phyloP scores from a whole-genome alignment of 2,329 filamentous ascomycete genomes.

The Trichophyton simii region DNA sequence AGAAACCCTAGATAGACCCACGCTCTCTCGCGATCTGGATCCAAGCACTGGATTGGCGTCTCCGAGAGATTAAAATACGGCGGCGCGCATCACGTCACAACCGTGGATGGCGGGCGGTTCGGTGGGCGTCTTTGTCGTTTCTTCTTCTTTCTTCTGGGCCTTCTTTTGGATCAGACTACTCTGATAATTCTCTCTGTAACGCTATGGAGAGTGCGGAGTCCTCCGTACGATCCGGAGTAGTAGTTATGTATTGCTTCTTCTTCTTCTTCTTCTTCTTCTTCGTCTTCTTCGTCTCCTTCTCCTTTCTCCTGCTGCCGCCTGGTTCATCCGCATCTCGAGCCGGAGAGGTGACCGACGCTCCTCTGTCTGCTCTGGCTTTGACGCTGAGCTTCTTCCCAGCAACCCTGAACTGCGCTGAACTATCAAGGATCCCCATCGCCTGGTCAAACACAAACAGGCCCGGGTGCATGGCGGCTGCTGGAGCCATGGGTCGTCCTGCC shows the following conservation, averaged over 20 bases:
- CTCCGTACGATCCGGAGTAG: not conserved
- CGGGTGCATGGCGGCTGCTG: not conserved
- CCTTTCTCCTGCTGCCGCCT: not conserved
- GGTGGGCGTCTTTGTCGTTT: not conserved
- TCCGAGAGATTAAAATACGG: not conserved
- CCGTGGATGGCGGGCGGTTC: not conserved
- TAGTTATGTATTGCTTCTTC: not conserved
- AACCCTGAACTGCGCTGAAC: not conserved
- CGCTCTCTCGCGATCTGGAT: not conserved
- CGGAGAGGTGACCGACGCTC: no score
- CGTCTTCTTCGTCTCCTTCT: not conserved
- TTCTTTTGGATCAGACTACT: not conserved
- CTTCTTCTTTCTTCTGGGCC: not conserved
- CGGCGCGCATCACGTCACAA: not conserved
- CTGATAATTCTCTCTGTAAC: no score
- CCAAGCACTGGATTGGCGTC: not conserved
- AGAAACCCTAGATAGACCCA: not conserved
- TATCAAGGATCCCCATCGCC: constrained; percentile 2
- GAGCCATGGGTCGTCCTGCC: not conserved
- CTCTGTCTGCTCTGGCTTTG: not conserved
- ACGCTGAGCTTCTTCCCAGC: not conserved
- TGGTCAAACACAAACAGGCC: constrained; percentile 1
- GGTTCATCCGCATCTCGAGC: no score
- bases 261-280: not conserved
- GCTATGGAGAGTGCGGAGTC: no score